These are phyloP conservation scores for Fraxinus platypoda DNA, from an alignment of 305 asterid genomes.

Conservation along the genomic window DNA sequence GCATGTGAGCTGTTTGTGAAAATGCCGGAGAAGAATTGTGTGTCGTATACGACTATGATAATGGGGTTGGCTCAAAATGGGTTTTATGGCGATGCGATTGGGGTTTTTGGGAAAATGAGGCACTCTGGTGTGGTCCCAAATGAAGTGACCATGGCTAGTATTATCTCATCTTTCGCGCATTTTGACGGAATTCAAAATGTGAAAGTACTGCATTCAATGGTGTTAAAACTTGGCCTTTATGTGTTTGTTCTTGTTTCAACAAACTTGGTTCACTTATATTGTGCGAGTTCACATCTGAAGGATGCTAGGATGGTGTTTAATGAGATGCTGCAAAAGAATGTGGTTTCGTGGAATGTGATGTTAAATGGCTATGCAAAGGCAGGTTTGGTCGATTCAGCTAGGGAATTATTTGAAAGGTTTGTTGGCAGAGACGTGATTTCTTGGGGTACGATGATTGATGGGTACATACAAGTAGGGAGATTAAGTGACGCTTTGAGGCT, in stretches of 20 bases:
- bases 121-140: constrained; percentile 56
- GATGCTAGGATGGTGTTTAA: constrained; percentile 57
- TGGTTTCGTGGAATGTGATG: constrained; percentile 91
- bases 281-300: constrained; percentile 35
- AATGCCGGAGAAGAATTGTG: constrained; percentile 62
- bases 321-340: constrained; percentile 56
- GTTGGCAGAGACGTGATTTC: constrained; percentile 72
- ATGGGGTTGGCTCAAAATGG: constrained; percentile 66
- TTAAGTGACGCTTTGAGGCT: constrained; percentile 55
- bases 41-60: constrained; percentile 78
- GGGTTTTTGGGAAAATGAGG: constrained; percentile 67
- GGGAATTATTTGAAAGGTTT: constrained; percentile 57
- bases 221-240: constrained; percentile 62
- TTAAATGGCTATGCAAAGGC: constrained; percentile 86
- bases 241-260: constrained; percentile 56
- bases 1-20: constrained; percentile 69
- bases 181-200: constrained; percentile 37
- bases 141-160: constrained; percentile 78
- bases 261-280: constrained; percentile 66
- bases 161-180: constrained; percentile 57
- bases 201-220: constrained; percentile 65
- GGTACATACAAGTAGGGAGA: constrained; percentile 60
- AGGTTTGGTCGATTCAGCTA: constrained; percentile 46
- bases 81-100: constrained; percentile 44
- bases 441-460: constrained; percentile 87